phyloP scores from a whole-genome alignment of 2,329 filamentous ascomycete species.

The Colletotrichum viniferum region DNA sequence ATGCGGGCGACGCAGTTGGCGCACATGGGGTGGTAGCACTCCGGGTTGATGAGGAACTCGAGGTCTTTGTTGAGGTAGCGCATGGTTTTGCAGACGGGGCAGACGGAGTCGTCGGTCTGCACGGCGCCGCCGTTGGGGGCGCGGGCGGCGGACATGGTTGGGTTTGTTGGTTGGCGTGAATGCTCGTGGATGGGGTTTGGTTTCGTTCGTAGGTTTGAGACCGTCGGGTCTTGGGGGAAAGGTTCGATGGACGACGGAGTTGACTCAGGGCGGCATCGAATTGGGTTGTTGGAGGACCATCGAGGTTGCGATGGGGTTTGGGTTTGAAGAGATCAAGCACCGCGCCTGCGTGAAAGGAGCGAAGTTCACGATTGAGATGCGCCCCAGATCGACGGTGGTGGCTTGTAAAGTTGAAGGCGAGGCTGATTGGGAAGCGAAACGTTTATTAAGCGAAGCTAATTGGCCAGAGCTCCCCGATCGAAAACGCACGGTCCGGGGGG shows the following conservation, averaged over 20 bases:
- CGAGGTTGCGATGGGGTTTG: neutral
- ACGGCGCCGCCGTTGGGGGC: constrained; percentile 10
- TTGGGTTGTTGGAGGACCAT: neutral
- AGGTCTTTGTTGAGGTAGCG: constrained; percentile 95
- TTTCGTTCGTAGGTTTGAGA: no score
- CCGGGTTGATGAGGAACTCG: constrained; percentile 94
- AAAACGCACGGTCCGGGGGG: neutral
- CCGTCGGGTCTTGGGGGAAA: fast-evolving
- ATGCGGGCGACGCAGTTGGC: constrained; percentile 93
- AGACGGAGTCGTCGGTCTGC: constrained; percentile 68
- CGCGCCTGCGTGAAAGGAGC: neutral
- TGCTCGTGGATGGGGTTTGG: neutral
- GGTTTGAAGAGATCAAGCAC: neutral
- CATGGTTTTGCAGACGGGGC: constrained; percentile 95
- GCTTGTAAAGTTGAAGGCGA: neutral
- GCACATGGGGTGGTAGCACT: constrained; percentile 99
- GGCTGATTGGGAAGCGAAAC: neutral
- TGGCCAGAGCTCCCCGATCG: constrained; percentile 3
- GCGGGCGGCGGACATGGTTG: constrained; percentile 1
- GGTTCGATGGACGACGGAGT: neutral
- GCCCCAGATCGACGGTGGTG: neutral
- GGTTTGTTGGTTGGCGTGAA: neutral
- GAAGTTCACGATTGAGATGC: neutral
- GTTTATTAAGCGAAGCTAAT: constrained; percentile 7
- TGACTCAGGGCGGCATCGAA: neutral